Percentiles rank a stretch among this genome's conserved stretches.
Conservation (phyloP, 176 grass and related monocot species). For the Musa troglodytarum region DNA sequence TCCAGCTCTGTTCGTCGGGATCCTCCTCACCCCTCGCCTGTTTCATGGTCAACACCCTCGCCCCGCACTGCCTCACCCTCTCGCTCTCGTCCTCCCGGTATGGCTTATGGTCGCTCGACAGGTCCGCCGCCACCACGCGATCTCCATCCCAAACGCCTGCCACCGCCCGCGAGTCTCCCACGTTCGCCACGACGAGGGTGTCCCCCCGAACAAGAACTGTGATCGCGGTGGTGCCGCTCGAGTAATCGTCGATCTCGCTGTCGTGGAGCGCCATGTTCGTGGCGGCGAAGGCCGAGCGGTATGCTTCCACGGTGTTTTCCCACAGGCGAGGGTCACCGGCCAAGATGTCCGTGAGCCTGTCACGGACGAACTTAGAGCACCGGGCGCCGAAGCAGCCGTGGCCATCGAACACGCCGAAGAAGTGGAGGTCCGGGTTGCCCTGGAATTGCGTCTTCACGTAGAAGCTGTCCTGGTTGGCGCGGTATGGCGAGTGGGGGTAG, state of each 20-base stretch:
- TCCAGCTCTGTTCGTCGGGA: slow-evolving; percentile 28
- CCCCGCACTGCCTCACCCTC: slow-evolving; percentile 63
- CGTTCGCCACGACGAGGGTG: slow-evolving; percentile 74
- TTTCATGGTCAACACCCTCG: slow-evolving; percentile 57
- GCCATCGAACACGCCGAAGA: slow-evolving; percentile 92
- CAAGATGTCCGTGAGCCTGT: slow-evolving; percentile 48
- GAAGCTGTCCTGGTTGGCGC: slow-evolving; percentile 70
- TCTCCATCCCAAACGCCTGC: slow-evolving; percentile 50
- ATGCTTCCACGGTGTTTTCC: slow-evolving; percentile 37
- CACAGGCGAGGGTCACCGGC: slow-evolving; percentile 19
- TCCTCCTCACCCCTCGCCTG: slow-evolving; percentile 46
- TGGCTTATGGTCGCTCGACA: slow-evolving; percentile 91
- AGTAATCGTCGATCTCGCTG: slow-evolving; percentile 62
- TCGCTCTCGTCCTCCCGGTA: slow-evolving; percentile 79
- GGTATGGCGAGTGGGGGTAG: slow-evolving; percentile 47
- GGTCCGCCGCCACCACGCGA: slow-evolving; percentile 45
- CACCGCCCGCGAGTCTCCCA: slow-evolving; percentile 80
- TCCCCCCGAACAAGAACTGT: slow-evolving; percentile 50
- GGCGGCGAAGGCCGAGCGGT: slow-evolving; percentile 38
- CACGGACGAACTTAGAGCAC: slow-evolving; percentile 66
- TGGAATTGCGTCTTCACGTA: slow-evolving; percentile 42
- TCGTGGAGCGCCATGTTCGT: slow-evolving; percentile 67
- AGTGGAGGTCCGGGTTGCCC: slow-evolving; percentile 62
- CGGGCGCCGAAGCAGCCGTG: slow-evolving; percentile 51
- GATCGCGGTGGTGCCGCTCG: slow-evolving; percentile 93